Base-by-base conservation (phyloP, 257 asterid genomes). In the Cruciata laevipes region DNA sequence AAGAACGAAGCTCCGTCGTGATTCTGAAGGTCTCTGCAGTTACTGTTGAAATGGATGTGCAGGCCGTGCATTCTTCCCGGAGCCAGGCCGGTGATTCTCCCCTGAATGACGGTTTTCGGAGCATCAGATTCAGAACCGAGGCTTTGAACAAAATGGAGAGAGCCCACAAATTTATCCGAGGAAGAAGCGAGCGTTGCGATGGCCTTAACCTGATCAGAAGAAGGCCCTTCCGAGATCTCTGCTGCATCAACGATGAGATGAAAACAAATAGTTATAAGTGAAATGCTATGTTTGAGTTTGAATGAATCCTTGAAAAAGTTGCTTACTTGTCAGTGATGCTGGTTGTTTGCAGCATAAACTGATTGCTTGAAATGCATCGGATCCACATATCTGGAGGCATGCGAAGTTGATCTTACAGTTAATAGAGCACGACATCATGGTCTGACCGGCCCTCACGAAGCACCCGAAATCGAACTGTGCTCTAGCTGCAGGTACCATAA, bases 41-140 rank as follows among this genome's bases (percentile, higher is more conserved):
- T 30, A 2, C 13, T 17, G 23, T 13, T 30, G 9, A 13, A 88
- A 72, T 87, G 96, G 63, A 91, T 85, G 70, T 89, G 96, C 75
- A 91, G 81, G 42, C 82, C 98, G 73, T 91, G 98, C 75, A 78
- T 89, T 14, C 20, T 47, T 7, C 98, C 98, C 2, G 95, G 96
- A 37, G 38, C 71, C 44, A 89, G 74, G 25, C 96, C 98, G 57
- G 61, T 79, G n/a, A 91, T 84, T 72, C 68, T 80, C 62, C 98
- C 98, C 67, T 75, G 76, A 37, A 91, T 85, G 38, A 66, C 83
- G 72, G 95, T 85, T 63, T 52, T 61, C 27, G 78, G 80, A 76
- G 51, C 32, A 47, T 16, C n/a, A n/a, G 25, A 21, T 17, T n/a
- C n/a, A n/a, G n/a, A 47, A 47, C 6, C 0, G 20, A 89, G 18